Percentiles rank a stretch among this genome's conserved stretches.
Evolutionary conservation across 2,329 filamentous ascomycete species (phyloP).

Genomic region (Pseudogymnoascus sp.): DNA sequence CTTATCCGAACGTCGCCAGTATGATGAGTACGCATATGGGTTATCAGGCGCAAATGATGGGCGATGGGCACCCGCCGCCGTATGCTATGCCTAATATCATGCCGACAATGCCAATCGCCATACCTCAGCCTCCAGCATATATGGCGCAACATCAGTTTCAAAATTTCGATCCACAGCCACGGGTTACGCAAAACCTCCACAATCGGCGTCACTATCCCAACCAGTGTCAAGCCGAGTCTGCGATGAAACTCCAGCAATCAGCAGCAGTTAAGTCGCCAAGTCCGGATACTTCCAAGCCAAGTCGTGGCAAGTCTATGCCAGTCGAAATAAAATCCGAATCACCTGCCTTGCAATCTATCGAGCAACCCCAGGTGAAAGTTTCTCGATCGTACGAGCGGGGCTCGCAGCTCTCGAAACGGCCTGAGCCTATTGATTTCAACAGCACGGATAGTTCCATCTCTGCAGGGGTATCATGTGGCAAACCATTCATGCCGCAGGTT

Average conservation of each 20-base stretch:
- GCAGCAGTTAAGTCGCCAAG: neutral
- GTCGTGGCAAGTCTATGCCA: neutral
- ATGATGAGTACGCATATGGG: neutral
- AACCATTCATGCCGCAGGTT: neutral
- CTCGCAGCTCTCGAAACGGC: neutral
- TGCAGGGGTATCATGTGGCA: neutral
- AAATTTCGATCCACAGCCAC: neutral
- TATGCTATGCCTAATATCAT: neutral
- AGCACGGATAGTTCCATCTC: neutral
- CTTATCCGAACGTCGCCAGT: neutral
- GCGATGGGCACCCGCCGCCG: neutral
- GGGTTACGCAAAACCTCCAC: neutral
- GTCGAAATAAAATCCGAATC: slow-evolving; percentile 1
- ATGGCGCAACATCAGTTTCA: neutral
- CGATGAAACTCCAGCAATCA: neutral
- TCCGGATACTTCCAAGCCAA: neutral
- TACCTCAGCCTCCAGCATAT: neutral
- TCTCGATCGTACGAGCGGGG: neutral
- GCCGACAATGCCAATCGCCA: neutral
- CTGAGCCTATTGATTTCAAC: neutral
- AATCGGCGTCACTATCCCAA: neutral
- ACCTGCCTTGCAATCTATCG: neutral
- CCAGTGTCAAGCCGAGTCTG: neutral
- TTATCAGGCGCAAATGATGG: neutral
- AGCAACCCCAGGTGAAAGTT: neutral